phyloP scores from a whole-genome alignment of 345 rosid species.

The Nephelium lappaceum region DNA sequence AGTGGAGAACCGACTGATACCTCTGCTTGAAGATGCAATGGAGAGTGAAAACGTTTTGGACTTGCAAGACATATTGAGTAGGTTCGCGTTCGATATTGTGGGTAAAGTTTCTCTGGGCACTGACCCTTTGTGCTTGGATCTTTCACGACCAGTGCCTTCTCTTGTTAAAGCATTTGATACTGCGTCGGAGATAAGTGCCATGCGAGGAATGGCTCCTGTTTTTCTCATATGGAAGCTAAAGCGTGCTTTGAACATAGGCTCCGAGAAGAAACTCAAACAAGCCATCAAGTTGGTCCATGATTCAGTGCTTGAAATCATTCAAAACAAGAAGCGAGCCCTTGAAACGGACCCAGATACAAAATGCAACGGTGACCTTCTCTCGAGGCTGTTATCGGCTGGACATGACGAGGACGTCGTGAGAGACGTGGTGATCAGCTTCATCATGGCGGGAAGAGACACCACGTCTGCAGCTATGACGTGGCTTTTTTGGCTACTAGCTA shows the following conservation, averaged over 20 bases:
- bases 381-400: constrained; percentile 49
- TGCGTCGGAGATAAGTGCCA: constrained; percentile 59
- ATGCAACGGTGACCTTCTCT: constrained; percentile 43
- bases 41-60: constrained; percentile 39
- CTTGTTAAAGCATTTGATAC: constrained; percentile 54
- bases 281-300: constrained; percentile 46
- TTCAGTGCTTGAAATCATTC: constrained; percentile 40
- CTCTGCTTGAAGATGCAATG: constrained; percentile 44
- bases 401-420: constrained; percentile 53
- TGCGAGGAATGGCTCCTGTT: constrained; percentile 53
- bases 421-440: constrained; percentile 64
- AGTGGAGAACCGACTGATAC: constrained; percentile 54
- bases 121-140: constrained; percentile 58
- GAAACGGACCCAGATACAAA: constrained; percentile 14
- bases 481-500: constrained; percentile 66
- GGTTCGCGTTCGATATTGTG: constrained; percentile 61
- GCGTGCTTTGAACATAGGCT: constrained; percentile 52
- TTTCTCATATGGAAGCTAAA: constrained; percentile 67
- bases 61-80: constrained; percentile 56
- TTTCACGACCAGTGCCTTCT: constrained; percentile 40
- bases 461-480: constrained; percentile 72
- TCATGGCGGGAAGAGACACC: constrained; percentile 77
- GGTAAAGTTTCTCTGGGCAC: constrained; percentile 55
- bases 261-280: constrained; percentile 55
- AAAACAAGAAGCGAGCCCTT: constrained; percentile 34